Evolutionary conservation across 1,139 yeast genomes (phyloP), one percentile per base, ranked within the genome.

Genomic region (Waltiozyma sp.): DNA sequence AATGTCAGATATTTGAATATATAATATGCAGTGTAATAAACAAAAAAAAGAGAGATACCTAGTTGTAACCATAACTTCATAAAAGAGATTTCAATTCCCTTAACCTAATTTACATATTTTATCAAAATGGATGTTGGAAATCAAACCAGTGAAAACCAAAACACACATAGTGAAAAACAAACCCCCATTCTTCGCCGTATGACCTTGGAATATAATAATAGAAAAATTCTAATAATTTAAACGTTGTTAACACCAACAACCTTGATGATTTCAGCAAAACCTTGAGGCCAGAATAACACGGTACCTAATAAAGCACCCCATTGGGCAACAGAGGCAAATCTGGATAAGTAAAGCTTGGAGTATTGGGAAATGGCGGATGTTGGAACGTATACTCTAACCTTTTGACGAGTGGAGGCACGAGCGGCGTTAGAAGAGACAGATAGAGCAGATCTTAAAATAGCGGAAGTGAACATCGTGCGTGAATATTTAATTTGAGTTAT

Each of bases 381-480:
- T 33, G 36, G 36, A 13, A 33, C 36, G 9, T 33, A 7, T 4
- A 33, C 36, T 16, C 21, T 33, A 18, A 18, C 36, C 4, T 19
- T 33, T 33, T 33, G 36, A 16, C 36, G 19, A 38, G 53, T 49
- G 38, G 43, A 44, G 24, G 47, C 46, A 33, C 36, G 36, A 13
- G 52, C 47, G 38, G 47, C 45, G 42, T 49, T 48, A 33, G 48
- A 39, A 16, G 54, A 48, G 26, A 50, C 37, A 7, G 53, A 18
- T 33, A 52, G 48, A 16, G 58, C 48, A 40, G 54, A 51, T 55
- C 57, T 55, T 45, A 52, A 45, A 39, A 53, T 42, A 43, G 47
- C 49, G 13, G 58, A 45, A n/a, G 51, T 38, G 47, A 50, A 49
- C 58, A 54, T 54, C 18, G 16, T 31, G 10, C 10, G 31, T 31